A percentile compares a stretch with the other conserved stretches of the same genome.
phyloP scores from a whole-genome alignment of 192 early-diverging fungal species.

The Coemansia sp. region DNA sequence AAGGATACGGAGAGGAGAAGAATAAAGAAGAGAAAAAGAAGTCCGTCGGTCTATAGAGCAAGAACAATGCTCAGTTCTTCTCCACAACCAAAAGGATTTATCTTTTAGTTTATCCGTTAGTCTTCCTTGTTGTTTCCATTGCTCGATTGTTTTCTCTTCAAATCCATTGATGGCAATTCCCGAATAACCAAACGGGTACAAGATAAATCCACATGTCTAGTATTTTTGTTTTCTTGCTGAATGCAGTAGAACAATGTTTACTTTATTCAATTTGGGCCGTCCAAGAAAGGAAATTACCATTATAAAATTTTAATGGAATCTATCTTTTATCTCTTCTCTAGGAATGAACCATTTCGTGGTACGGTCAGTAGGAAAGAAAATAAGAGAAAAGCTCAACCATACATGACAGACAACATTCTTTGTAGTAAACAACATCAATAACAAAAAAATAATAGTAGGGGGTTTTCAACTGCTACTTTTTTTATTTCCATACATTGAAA shows the following conservation, averaged over 20 bases:
- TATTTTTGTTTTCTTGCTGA: neutral
- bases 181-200: neutral
- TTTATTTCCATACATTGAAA: neutral
- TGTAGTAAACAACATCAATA: constrained; percentile 2
- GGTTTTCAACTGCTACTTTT: neutral
- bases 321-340: no score
- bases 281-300: no score
- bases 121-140: neutral
- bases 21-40: constrained; percentile 4
- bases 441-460: constrained; percentile 9
- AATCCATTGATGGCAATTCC: neutral
- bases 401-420: neutral
- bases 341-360: no score
- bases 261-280: neutral
- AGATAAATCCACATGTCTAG: neutral
- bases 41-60: neutral
- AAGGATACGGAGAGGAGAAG: neutral
- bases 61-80: constrained; percentile 1
- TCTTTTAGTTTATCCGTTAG: neutral
- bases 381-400: constrained; percentile 2
- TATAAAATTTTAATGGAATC: no score
- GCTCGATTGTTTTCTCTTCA: neutral
- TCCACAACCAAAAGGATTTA: constrained; percentile 10
- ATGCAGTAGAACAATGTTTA: neutral
- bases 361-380: no score